phyloP scores from a whole-genome alignment of 148 eudicot species.

The Bassia scoparia region DNA sequence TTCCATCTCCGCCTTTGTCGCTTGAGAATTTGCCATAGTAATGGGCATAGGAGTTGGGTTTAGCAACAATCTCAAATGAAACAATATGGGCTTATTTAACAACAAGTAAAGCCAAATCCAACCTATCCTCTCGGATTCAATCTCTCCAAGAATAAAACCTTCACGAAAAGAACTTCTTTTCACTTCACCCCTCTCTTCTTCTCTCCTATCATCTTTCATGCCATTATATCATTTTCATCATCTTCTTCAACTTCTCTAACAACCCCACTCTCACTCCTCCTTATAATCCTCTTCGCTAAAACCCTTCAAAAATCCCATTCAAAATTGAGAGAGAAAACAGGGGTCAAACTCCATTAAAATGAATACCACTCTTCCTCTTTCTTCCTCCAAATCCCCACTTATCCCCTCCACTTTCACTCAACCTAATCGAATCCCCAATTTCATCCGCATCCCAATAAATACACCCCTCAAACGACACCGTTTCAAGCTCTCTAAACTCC shows the following conservation, averaged over 20 bases:
- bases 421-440: conserved; percentile 7
- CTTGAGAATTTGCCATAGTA: too few relatives aligned
- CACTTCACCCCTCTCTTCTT: not conserved
- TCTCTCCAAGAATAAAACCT: not conserved
- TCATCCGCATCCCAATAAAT: not conserved
- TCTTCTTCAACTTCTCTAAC: conserved; percentile 2
- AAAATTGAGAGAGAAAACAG: conserved; percentile 7
- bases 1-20: too few relatives aligned
- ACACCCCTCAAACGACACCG: conserved; percentile 2
- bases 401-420: conserved; percentile 29
- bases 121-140: not conserved
- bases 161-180: conserved; percentile 1
- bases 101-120: not conserved
- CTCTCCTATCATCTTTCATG: not conserved
- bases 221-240: conserved; percentile 11
- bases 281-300: not conserved
- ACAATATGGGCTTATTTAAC: not conserved
- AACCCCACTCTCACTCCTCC: too few relatives aligned
- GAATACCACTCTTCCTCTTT: conserved; percentile 17
- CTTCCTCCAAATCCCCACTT: conserved; percentile 33
- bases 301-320: not conserved
- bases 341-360: conserved; percentile 5
- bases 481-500: conserved; percentile 25
- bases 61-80: not conserved
- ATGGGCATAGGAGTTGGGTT: too few relatives aligned